Conservation (phyloP, 306 rosid genomes). For the Prunus mongolica region DNA sequence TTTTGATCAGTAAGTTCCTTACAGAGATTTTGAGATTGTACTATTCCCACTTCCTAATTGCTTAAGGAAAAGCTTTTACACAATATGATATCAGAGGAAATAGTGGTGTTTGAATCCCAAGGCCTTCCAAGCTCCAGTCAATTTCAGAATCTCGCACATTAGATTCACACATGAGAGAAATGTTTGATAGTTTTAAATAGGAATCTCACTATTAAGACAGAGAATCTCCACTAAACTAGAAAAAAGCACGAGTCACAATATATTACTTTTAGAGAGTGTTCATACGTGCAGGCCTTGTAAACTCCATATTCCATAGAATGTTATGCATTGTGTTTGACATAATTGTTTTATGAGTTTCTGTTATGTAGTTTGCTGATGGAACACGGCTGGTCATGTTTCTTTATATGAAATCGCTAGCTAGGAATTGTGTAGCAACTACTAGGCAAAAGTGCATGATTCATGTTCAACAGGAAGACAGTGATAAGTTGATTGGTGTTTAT, state of each 20-base stretch:
- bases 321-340: background rate
- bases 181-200: background rate
- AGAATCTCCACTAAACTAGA: background rate
- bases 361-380: background rate
- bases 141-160: background rate
- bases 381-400: background rate
- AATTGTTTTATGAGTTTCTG: background rate
- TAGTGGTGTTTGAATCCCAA: background rate
- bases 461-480: background rate
- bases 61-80: background rate
- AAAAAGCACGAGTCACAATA: background rate
- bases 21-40: background rate
- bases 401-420: background rate
- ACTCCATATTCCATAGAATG: background rate
- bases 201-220: background rate
- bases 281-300: background rate
- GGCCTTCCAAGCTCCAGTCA: background rate
- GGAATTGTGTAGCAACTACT: background rate
- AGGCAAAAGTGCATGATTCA: too few species aligned
- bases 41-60: background rate
- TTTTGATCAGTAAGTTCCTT: background rate
- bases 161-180: background rate
- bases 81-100: background rate
- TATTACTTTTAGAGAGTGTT: background rate
- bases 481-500: background rate